Percentiles rank a stretch among this genome's conserved stretches.
These are phyloP conservation scores for Ammopiptanthus mongolicus DNA, from an alignment of 306 rosid genomes.

Conservation along the genomic window DNA sequence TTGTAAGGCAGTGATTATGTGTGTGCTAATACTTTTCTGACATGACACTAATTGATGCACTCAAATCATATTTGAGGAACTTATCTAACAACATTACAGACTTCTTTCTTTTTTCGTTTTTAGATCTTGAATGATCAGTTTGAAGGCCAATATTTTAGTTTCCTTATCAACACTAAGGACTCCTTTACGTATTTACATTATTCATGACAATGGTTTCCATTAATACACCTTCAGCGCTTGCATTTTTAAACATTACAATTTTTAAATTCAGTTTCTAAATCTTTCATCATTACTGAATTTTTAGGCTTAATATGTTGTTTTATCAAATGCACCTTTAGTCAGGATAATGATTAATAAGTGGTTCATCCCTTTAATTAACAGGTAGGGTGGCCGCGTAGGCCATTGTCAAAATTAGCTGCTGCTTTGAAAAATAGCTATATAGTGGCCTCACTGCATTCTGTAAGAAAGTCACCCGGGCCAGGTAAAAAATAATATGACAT, in stretches of 20 bases:
- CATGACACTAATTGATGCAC: neutral
- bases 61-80: constrained; percentile 3
- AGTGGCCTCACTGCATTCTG: constrained; percentile 82
- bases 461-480: constrained; percentile 64
- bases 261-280: neutral
- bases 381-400: constrained; percentile 99
- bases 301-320: neutral
- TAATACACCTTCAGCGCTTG: neutral
- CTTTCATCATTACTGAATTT: neutral
- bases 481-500: constrained; percentile 50
- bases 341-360: neutral
- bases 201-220: neutral
- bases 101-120: neutral
- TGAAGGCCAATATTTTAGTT: neutral
- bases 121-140: neutral
- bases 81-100: neutral
- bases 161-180: neutral
- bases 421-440: constrained; percentile 90
- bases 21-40: constrained; percentile 3
- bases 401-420: constrained; percentile 73
- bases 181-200: neutral
- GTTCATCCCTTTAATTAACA: constrained; percentile 27
- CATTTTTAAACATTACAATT: neutral
- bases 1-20: neutral
- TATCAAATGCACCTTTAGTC: neutral